These are phyloP conservation scores for Rachicladosporium sp. DNA, from an alignment of 2,329 filamentous ascomycete genomes.

Conservation along the genomic window DNA sequence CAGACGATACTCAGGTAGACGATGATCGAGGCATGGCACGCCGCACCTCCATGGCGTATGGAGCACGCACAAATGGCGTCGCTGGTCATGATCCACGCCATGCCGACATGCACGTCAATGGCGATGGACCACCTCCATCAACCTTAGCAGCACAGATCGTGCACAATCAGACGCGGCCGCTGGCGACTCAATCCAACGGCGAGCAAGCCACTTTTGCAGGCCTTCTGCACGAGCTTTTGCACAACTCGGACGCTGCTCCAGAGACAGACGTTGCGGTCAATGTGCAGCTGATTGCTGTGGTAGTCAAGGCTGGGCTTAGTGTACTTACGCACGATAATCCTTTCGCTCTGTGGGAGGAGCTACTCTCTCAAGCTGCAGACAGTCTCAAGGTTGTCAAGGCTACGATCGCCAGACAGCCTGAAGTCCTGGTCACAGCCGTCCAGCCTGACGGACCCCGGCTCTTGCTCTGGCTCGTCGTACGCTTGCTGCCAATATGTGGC, in stretches of 20 bases:
- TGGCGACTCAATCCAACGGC: slow-evolving; percentile 46
- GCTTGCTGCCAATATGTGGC: slow-evolving; percentile 37
- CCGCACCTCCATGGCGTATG: slow-evolving; percentile 10
- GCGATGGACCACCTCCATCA: slow-evolving; percentile 47
- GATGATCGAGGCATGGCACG: slow-evolving; percentile 26
- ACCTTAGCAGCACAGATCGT: slow-evolving; percentile 82
- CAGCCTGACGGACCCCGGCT: slow-evolving; percentile 34
- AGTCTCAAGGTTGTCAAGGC: slow-evolving; percentile 67
- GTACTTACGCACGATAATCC: slow-evolving; percentile 55
- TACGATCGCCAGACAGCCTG: slow-evolving; percentile 62
- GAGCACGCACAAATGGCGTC: slow-evolving; percentile 18
- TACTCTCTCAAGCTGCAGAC: slow-evolving; percentile 51
- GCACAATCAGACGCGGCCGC: slow-evolving; percentile 49
- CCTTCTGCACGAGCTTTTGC: slow-evolving; percentile 53
- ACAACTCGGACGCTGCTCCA: slow-evolving; percentile 32
- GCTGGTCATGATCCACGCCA: slow-evolving; percentile 1
- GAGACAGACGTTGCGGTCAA: slow-evolving; percentile 64
- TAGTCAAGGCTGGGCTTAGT: slow-evolving; percentile 67
- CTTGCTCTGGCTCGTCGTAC: slow-evolving; percentile 42
- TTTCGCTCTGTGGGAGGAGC: slow-evolving; percentile 46
- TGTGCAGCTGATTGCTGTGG: slow-evolving; percentile 74
- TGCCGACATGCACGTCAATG: slow-evolving; percentile 10
- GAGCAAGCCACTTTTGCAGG: slow-evolving; percentile 55
- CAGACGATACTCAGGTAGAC: background rate
- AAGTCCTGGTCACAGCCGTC: slow-evolving; percentile 41